Percentiles rank a stretch among this genome's conserved stretches.
Conservation (phyloP, 2,329 filamentous ascomycete genomes). For the Fragosphaeria purpurea region DNA sequence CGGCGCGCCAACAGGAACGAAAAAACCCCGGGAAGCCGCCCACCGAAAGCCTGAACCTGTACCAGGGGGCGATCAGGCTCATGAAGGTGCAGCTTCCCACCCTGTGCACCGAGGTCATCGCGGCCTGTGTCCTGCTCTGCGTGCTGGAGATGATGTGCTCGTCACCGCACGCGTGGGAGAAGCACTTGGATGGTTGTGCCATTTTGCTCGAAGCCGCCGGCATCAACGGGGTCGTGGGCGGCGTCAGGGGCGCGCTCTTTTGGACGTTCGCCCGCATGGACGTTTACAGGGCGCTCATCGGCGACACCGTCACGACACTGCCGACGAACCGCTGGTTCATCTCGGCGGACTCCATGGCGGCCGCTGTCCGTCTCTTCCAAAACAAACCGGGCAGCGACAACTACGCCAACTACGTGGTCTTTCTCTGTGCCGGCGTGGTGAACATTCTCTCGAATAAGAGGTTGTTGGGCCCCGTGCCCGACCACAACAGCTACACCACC, state of each 20-base stretch:
- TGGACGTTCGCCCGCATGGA: conserved; percentile 48
- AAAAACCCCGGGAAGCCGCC: conserved; percentile 19
- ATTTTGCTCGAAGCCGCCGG: conserved; percentile 38
- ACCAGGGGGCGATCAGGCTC: conserved; percentile 40
- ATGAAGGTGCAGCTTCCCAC: conserved; percentile 37
- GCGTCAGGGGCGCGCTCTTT: conserved; percentile 39
- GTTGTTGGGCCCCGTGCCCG: too few species aligned
- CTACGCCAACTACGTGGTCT: too few species aligned
- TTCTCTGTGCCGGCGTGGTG: too few species aligned
- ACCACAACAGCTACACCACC: too few species aligned
- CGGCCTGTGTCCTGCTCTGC: conserved; percentile 42
- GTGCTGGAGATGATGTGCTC: conserved; percentile 45
- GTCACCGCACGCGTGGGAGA: conserved; percentile 37
- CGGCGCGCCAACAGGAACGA: conserved; percentile 39
- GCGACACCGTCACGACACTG: conserved; percentile 35
- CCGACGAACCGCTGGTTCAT: background rate
- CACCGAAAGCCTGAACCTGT: conserved; percentile 36
- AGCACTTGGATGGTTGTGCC: conserved; percentile 42
- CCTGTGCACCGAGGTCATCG: conserved; percentile 38
- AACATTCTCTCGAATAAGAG: too few species aligned
- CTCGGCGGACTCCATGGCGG: background rate
- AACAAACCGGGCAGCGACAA: too few species aligned
- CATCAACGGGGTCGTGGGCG: conserved; percentile 36
- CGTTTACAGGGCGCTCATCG: conserved; percentile 42
- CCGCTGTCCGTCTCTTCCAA: conserved; percentile 23